These are phyloP conservation scores for Pseudogymnoascus sp. DNA, from an alignment of 2,329 filamentous ascomycete genomes.

Conservation along the genomic window DNA sequence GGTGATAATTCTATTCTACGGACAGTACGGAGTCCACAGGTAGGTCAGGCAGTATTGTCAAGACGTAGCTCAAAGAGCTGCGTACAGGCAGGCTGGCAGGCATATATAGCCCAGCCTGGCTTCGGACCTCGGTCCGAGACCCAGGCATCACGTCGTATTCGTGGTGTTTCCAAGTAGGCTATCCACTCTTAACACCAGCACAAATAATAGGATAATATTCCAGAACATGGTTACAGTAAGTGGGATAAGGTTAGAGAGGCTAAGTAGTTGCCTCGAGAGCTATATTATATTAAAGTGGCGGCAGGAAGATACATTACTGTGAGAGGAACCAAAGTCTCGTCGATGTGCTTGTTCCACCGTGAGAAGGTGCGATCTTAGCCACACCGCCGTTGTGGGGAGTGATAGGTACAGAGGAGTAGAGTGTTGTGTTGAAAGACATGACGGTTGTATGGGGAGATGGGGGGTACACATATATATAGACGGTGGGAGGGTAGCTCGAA, in stretches of 20 bases:
- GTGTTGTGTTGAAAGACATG: not conserved
- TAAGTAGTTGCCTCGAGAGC: not conserved
- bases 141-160: no score
- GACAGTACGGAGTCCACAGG: no score
- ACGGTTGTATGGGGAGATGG: not conserved
- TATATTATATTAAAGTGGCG: not conserved
- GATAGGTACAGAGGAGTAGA: not conserved
- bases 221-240: not conserved
- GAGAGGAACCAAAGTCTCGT: no score
- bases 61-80: no score
- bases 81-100: no score
- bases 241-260: not conserved
- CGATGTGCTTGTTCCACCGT: not conserved
- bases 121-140: no score
- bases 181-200: not conserved
- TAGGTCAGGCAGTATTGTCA: no score
- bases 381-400: not conserved
- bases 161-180: not conserved
- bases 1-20: no score
- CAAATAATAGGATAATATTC: not conserved
- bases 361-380: constrained; percentile 5
- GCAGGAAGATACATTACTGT: no score
- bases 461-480: constrained; percentile 9
- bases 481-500: constrained; percentile 2
- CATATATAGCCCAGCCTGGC: no score